Conservation (phyloP, 2,329 filamentous ascomycete species). For the Hypoxylon sp. region DNA sequence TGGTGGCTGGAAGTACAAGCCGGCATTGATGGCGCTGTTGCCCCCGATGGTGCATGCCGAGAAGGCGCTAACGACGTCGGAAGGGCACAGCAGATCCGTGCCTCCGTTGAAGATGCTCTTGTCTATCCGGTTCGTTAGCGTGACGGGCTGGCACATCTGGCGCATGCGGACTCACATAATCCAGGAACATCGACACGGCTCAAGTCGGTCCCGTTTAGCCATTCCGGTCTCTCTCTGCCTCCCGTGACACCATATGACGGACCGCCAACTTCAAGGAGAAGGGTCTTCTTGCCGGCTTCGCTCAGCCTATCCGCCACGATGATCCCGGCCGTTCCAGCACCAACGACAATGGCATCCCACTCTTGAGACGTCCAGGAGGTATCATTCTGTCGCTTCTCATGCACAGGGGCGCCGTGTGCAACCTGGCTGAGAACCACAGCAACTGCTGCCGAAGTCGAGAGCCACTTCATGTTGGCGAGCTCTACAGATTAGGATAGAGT, state of each 20-base stretch:
- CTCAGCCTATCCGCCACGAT: slow-evolving; percentile 60
- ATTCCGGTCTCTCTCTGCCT: slow-evolving; percentile 55
- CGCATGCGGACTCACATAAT: slow-evolving; percentile 50
- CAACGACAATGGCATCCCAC: slow-evolving; percentile 53
- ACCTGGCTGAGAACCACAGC: slow-evolving; percentile 17
- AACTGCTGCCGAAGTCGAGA: slow-evolving; percentile 14
- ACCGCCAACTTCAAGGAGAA: slow-evolving; percentile 61
- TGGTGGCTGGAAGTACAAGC: slow-evolving; percentile 61
- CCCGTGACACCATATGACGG: slow-evolving; percentile 58
- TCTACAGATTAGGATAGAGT: neutral
- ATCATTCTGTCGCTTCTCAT: slow-evolving; percentile 6
- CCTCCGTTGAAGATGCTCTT: slow-evolving; percentile 57
- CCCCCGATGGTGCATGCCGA: slow-evolving; percentile 61
- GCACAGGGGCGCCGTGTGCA: slow-evolving; percentile 26
- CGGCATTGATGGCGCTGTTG: slow-evolving; percentile 62
- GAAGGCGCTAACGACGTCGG: slow-evolving; percentile 52
- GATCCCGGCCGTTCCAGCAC: slow-evolving; percentile 61
- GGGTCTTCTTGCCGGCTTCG: slow-evolving; percentile 59
- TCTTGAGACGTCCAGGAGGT: slow-evolving; percentile 39
- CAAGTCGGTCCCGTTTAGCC: slow-evolving; percentile 57
- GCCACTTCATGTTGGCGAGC: slow-evolving; percentile 29
- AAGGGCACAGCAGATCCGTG: slow-evolving; percentile 51
- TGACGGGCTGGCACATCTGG: neutral
- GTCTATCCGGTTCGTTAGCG: slow-evolving; percentile 43
- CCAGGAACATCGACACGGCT: slow-evolving; percentile 63